These are phyloP conservation scores for Dactylorhiza incarnata DNA, from an alignment of 106 monocot species.

Conservation along the genomic window DNA sequence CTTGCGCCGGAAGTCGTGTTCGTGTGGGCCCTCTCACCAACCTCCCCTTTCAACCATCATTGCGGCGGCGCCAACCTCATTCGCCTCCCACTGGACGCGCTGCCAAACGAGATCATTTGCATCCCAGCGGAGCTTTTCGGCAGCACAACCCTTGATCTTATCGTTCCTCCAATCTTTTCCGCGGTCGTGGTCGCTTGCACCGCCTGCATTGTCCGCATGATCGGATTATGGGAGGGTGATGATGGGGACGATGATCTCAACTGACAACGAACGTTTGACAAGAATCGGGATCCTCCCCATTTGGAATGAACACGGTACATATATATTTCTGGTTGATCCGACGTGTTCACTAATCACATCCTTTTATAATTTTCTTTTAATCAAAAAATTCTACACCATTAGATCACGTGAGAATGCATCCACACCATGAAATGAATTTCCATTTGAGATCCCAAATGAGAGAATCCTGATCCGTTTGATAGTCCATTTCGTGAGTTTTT, in stretches of 20 bases:
- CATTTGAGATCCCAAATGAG: too few species aligned
- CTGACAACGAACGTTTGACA: not conserved
- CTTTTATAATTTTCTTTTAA: too few species aligned
- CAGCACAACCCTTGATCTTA: constrained; percentile 6
- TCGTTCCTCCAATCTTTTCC: constrained; percentile 33
- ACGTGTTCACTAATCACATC: too few species aligned
- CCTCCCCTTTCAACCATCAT: constrained; percentile 20
- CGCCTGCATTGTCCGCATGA: constrained; percentile 31
- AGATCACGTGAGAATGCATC: too few species aligned
- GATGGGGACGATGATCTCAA: not conserved
- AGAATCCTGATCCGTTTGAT: too few species aligned
- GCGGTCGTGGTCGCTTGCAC: constrained; percentile 37
- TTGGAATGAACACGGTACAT: too few species aligned
- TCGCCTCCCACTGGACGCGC: constrained; percentile 29
- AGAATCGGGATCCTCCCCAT: too few species aligned
- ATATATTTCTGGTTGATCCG: too few species aligned
- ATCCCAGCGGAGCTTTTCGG: constrained; percentile 10
- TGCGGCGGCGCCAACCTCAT: constrained; percentile 14
- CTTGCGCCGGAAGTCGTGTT: constrained; percentile 64
- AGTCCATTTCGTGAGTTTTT: too few species aligned
- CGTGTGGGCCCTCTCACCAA: constrained; percentile 35
- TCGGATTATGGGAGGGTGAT: constrained; percentile 52
- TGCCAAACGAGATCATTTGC: constrained; percentile 14
- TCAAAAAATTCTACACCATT: too few species aligned
- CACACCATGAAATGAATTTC: too few species aligned